Base-by-base conservation (phyloP, 768 basidiomycete species). In the Amanita pallidorosea region DNA sequence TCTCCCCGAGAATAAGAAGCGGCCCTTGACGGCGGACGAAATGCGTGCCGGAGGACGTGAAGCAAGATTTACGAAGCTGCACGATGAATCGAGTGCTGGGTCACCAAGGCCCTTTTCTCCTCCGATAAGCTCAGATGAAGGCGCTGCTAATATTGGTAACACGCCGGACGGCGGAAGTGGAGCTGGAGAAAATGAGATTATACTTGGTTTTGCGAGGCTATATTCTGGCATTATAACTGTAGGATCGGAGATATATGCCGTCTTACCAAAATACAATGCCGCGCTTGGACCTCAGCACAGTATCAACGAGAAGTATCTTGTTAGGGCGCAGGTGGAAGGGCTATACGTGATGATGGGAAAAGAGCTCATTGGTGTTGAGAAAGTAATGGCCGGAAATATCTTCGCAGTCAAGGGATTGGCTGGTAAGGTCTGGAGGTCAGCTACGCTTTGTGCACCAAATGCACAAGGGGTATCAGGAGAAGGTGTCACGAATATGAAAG, bases 281-380 rank as follows among this genome's bases (percentile, higher is more conserved):
- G 53, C 75, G 2, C 67, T 89, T 15, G 73, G 70, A 4, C 82
- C 88, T 0, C 68, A 68, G 9, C 82, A 93, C 58, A 77, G 83
- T 6, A 61, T 65, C 29, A 98, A 98, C 66, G 66, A 64, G 12
- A 79, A 77, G 54, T 76, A 86, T 59, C 57, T 93, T 38, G 61
- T 75, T 20, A 66, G 70, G 7, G 74, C 83, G 20, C 72, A 70
- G n/a, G 79, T 94, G 12, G 77, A 81, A 52, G 83, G 80, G 5
- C 65, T 99, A 47, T 99, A 97, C 65, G 78, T 87, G 45, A 97
- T 99, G 91, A 98, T 99, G 96, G 96, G 96, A 2, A 71, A 90
- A 38, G 94, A 97, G 61, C 73, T 99, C n/a, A 81, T 89, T 0
- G 73, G 83, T 0, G 89, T 95, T 2, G 73, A 87, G 18, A 73